These are phyloP conservation scores for Fagopyrum tataricum DNA, from an alignment of 148 eudicot species.

Conservation along the genomic window DNA sequence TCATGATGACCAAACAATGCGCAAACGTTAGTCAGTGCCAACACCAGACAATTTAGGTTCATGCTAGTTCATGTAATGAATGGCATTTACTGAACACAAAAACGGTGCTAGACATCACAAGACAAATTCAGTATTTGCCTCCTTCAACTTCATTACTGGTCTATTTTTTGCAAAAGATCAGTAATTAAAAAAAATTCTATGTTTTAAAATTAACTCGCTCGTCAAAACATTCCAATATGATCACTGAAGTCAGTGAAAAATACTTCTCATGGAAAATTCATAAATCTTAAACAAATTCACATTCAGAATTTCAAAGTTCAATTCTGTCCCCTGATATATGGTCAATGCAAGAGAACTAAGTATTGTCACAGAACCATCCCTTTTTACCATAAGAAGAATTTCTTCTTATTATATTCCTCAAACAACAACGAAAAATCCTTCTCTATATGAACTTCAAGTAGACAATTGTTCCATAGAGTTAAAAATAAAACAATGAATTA, in stretches of 20 bases:
- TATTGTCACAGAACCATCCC: background rate
- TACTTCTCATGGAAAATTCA: background rate
- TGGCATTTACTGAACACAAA: background rate
- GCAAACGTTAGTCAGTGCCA: background rate
- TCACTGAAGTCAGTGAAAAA: background rate
- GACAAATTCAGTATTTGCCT: background rate
- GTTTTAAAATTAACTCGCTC: background rate
- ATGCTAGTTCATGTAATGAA: background rate
- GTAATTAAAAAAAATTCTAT: no score
- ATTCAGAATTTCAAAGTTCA: background rate
- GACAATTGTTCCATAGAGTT: background rate
- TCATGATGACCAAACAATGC: background rate
- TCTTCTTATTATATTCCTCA: background rate
- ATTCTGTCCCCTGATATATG: background rate
- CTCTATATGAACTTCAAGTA: background rate
- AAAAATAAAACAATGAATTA: background rate
- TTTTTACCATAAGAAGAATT: background rate
- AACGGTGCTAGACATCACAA: background rate
- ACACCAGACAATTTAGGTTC: background rate
- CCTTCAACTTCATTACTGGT: background rate
- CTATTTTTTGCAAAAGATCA: no score
- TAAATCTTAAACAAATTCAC: background rate
- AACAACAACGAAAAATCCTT: background rate
- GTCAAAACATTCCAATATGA: background rate
- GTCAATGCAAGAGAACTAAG: background rate